phyloP scores from a whole-genome alignment of 495 filamentous ascomycete species.

The Aspergillus cristatus region DNA sequence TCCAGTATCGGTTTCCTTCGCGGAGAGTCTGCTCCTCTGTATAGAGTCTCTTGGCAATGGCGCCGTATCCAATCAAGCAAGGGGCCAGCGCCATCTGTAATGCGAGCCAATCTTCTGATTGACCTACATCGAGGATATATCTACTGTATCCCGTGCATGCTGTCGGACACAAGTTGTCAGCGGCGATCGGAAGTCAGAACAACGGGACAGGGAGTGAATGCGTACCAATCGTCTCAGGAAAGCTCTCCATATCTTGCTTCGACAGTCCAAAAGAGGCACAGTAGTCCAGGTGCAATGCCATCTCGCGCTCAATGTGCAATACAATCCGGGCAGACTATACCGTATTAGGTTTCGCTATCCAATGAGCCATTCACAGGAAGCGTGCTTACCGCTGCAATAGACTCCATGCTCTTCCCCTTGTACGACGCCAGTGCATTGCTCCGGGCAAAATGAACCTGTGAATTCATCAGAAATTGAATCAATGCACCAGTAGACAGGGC shows the following conservation, averaged over 20 bases:
- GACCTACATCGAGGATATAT: conserved; percentile 82
- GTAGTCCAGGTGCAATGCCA: conserved; percentile 69
- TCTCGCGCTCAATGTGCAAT: conserved; percentile 67
- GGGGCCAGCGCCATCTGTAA: conserved; percentile 77
- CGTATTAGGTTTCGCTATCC: no score
- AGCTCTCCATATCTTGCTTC: conserved; percentile 58
- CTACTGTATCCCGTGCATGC: conserved; percentile 46
- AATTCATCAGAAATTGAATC: no score
- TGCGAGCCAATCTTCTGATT: conserved; percentile 75
- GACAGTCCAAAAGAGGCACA: conserved; percentile 75
- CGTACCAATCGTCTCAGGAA: conserved; percentile 63
- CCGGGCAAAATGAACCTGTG: conserved; percentile 72
- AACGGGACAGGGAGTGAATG: no score
- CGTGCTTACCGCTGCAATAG: conserved; percentile 53
- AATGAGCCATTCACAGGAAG: no score
- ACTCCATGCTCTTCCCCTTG: conserved; percentile 65
- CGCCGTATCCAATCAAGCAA: conserved; percentile 79
- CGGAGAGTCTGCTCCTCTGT: conserved; percentile 43
- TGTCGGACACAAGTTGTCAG: conserved; percentile 8
- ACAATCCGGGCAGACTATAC: conserved; percentile 64
- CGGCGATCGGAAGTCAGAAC: not conserved
- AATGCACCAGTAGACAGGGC: not conserved
- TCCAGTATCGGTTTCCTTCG: conserved; percentile 72
- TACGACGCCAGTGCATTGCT: conserved; percentile 77
- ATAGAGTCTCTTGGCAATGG: conserved; percentile 59